A percentile compares a stretch with the other conserved stretches of the same genome.
Evolutionary conservation across 257 asterid genomes (phyloP).

Genomic region (Ophiorrhiza pumila): DNA sequence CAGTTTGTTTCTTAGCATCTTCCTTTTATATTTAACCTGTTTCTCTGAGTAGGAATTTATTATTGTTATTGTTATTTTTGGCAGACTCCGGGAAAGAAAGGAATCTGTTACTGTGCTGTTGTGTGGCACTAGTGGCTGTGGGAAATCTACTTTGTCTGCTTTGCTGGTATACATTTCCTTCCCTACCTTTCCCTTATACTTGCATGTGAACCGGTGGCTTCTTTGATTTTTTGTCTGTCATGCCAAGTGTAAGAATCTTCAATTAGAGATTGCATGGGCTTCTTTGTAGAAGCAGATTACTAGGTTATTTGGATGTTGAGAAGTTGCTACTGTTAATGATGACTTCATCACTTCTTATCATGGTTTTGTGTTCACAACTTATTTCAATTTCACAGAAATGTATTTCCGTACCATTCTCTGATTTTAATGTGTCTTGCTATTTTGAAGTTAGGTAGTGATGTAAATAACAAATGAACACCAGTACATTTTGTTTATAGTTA

Average conservation of each 20-base stretch:
- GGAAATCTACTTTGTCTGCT: constrained; percentile 98
- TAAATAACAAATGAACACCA: not conserved
- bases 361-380: not conserved
- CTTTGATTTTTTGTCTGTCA: not conserved
- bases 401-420: too few relatives aligned
- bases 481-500: not conserved
- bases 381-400: not conserved
- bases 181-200: constrained; percentile 1
- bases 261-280: not conserved
- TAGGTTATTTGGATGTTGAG: not conserved
- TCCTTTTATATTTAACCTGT: not conserved
- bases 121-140: constrained; percentile 99
- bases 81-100: constrained; percentile 93
- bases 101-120: constrained; percentile 82
- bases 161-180: constrained; percentile 59
- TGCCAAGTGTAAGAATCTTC: not conserved
- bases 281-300: not conserved
- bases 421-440: not conserved
- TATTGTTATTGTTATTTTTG: too few relatives aligned
- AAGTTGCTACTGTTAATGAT: not conserved
- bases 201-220: constrained; percentile 11
- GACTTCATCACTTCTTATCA: not conserved
- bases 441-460: not conserved
- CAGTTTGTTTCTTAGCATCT: not conserved
- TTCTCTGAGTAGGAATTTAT: constrained; percentile 9